Percentiles rank a stretch among this genome's conserved stretches.
phyloP scores from a whole-genome alignment of 306 rosid species.

The Malus sieversii region DNA sequence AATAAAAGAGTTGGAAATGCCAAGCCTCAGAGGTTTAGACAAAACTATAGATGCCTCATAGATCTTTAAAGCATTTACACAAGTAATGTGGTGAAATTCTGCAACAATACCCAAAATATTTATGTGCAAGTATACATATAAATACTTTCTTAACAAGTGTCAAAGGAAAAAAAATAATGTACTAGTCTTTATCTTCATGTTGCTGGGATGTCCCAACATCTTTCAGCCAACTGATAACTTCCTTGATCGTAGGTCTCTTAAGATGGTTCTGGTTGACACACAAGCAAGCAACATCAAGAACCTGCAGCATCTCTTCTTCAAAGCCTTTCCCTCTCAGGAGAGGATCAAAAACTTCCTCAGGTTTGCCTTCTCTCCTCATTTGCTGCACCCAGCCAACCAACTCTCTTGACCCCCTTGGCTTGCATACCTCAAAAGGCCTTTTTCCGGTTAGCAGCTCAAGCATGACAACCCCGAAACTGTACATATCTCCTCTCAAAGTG shows the following conservation, averaged over 20 bases:
- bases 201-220: conserved; percentile 45
- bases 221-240: conserved; percentile 79
- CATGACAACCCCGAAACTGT: conserved; percentile 92
- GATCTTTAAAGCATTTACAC: conserved; percentile 38
- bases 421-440: conserved; percentile 82
- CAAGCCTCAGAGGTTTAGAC: background rate
- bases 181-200: conserved; percentile 46
- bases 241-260: conserved; percentile 76
- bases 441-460: conserved; percentile 84
- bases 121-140: conserved; percentile 53
- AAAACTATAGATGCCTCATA: conserved; percentile 14
- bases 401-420: conserved; percentile 67
- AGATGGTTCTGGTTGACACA: conserved; percentile 74
- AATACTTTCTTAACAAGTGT: conserved; percentile 26
- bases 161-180: background rate
- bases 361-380: conserved; percentile 68
- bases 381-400: conserved; percentile 84
- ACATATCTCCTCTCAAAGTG: conserved; percentile 88
- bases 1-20: background rate
- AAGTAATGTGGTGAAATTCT: conserved; percentile 34
- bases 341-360: conserved; percentile 64
- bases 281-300: conserved; percentile 82
- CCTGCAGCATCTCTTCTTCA: conserved; percentile 73
- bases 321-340: conserved; percentile 59
- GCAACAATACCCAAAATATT: conserved; percentile 29